phyloP scores from a whole-genome alignment of 352 stramenopile genomes.

The Chrysophaeum taylorii region DNA sequence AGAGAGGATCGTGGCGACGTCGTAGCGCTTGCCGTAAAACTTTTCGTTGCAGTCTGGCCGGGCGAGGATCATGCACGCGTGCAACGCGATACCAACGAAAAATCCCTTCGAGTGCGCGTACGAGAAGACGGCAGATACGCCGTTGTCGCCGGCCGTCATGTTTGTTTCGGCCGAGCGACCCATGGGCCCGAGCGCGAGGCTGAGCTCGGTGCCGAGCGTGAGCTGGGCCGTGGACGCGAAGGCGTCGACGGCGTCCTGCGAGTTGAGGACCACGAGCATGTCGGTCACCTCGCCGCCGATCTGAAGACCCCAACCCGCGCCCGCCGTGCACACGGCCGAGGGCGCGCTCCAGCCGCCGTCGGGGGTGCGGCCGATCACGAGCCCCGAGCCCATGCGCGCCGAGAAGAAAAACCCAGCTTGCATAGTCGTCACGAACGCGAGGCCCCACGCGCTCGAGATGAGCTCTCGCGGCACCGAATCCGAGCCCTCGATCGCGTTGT shows the following conservation, averaged over 20 bases:
- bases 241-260: constrained; percentile 44
- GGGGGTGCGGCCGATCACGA: constrained; percentile 74
- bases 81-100: constrained; percentile 71
- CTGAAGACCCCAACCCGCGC: constrained; percentile 78
- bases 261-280: constrained; percentile 85
- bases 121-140: constrained; percentile 72
- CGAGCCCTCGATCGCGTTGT: constrained; percentile 29
- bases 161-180: constrained; percentile 57
- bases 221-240: constrained; percentile 70
- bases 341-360: constrained; percentile 78
- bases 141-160: constrained; percentile 42
- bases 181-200: constrained; percentile 69
- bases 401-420: constrained; percentile 56
- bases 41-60: constrained; percentile 72
- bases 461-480: constrained; percentile 65
- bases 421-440: constrained; percentile 78
- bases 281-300: constrained; percentile 80
- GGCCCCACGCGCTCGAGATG: constrained; percentile 68
- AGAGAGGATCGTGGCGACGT: not conserved
- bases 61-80: constrained; percentile 72
- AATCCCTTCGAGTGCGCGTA: constrained; percentile 78
- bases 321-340: constrained; percentile 72
- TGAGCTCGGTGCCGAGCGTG: constrained; percentile 73
- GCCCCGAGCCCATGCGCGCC: constrained; percentile 58
- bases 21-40: constrained; percentile 65